Evolutionary conservation across 2,329 filamentous ascomycete species (phyloP).

Genomic region (Pseudohalonectria lignicola): DNA sequence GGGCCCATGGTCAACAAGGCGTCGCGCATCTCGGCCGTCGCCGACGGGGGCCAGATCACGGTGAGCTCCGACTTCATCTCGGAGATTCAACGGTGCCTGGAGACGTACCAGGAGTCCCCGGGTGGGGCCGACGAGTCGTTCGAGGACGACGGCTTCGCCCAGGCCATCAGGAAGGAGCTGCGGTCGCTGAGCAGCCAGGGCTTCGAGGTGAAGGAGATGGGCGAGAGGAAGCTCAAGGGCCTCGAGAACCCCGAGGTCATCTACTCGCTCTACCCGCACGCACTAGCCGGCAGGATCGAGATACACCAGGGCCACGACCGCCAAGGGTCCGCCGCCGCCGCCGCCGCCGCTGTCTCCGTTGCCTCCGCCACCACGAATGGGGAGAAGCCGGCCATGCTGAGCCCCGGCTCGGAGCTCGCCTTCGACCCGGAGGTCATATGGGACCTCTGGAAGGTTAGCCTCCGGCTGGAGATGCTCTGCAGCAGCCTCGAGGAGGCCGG

Average conservation of each 20-base stretch:
- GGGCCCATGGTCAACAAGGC: slow-evolving; percentile 98
- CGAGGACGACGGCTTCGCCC: slow-evolving; percentile 63
- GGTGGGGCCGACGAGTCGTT: slow-evolving; percentile 55
- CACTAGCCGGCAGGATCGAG: slow-evolving; percentile 68
- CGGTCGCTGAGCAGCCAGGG: slow-evolving; percentile 80
- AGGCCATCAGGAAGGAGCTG: slow-evolving; percentile 76
- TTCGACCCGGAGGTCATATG: slow-evolving; percentile 81
- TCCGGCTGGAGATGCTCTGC: slow-evolving; percentile 89
- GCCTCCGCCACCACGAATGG: neutral
- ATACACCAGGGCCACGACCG: slow-evolving; percentile 46
- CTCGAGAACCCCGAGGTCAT: slow-evolving; percentile 95
- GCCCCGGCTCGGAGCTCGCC: slow-evolving; percentile 52
- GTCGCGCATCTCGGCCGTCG: slow-evolving; percentile 84
- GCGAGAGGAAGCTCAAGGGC: slow-evolving; percentile 90
- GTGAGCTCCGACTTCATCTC: slow-evolving; percentile 96
- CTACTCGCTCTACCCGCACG: slow-evolving; percentile 90
- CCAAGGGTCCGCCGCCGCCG: slow-evolving; percentile 14
- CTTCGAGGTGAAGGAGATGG: slow-evolving; percentile 89
- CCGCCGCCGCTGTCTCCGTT: slow-evolving; percentile 1
- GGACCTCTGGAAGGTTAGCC: slow-evolving; percentile 78
- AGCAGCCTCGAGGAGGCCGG: slow-evolving; percentile 68
- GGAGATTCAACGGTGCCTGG: slow-evolving; percentile 83
- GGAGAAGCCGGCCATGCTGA: slow-evolving; percentile 50
- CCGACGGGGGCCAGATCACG: slow-evolving; percentile 92
- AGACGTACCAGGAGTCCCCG: slow-evolving; percentile 72